These are phyloP conservation scores for Naematelia encephala DNA, from an alignment of 768 basidiomycete species.

Conservation along the genomic window DNA sequence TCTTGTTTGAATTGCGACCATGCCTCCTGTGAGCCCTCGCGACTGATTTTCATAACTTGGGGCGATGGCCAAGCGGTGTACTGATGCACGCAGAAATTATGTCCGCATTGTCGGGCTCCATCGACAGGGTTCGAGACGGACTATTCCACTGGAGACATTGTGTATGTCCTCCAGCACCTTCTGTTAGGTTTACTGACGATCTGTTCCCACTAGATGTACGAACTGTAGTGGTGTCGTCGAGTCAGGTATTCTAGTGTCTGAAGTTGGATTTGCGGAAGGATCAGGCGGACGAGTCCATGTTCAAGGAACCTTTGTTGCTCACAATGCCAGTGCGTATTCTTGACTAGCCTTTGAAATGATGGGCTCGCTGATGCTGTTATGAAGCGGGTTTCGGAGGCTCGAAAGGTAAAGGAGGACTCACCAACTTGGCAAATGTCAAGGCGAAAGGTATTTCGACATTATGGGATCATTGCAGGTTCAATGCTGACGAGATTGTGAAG, in stretches of 20 bases:
- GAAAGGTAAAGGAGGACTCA: conserved; percentile 9
- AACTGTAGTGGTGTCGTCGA: conserved; percentile 82
- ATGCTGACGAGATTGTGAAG: conserved; percentile 53
- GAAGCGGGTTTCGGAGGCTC: conserved; percentile 22
- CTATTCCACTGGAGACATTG: conserved; percentile 6
- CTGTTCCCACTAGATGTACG: conserved; percentile 27
- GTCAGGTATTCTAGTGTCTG: conserved; percentile 89
- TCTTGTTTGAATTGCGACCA: neutral
- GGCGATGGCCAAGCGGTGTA: neutral
- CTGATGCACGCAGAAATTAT: conserved; percentile 12
- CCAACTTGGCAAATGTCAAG: conserved; percentile 33
- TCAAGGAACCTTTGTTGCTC: conserved; percentile 85
- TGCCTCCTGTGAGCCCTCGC: neutral
- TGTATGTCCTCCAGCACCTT: conserved; percentile 8
- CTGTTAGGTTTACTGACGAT: conserved; percentile 4
- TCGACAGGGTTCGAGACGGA: conserved; percentile 16
- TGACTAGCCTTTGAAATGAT: neutral
- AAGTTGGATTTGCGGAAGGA: conserved; percentile 93
- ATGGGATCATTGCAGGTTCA: conserved; percentile 1
- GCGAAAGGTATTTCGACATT: conserved; percentile 23
- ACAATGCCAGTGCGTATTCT: conserved; percentile 73
- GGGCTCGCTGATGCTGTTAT: conserved; percentile 25
- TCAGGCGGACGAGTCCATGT: conserved; percentile 90
- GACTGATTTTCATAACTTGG: neutral
- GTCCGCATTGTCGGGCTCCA: conserved; percentile 9